phyloP scores from a whole-genome alignment of 331 rosid genomes.

The Dryas integrifolia region DNA sequence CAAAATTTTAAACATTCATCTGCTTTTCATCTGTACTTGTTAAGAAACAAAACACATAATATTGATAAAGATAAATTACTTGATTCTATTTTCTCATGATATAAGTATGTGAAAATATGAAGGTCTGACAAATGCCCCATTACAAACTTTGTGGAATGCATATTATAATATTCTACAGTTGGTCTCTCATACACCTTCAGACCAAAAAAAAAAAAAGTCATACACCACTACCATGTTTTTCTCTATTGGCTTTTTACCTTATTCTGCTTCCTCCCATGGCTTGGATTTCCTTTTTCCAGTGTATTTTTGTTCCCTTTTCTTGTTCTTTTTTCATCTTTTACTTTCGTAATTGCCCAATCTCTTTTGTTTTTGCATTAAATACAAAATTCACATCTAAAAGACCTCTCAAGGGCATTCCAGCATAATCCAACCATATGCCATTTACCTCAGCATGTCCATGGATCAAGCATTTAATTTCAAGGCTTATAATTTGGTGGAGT shows the following conservation, averaged over 20 bases:
- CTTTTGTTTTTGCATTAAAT: slow-evolving; percentile 16
- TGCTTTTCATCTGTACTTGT: not conserved
- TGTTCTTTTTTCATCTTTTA: slow-evolving; percentile 23
- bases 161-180: not conserved
- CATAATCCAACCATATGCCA: not conserved
- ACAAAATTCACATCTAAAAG: slow-evolving; percentile 25
- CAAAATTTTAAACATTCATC: not conserved
- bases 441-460: slow-evolving; percentile 15
- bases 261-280: slow-evolving; percentile 23
- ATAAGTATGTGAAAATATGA: not conserved
- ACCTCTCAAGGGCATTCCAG: slow-evolving; percentile 21
- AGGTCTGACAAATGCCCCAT: not conserved
- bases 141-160: slow-evolving; percentile 10
- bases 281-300: not conserved
- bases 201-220: not conserved
- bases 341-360: slow-evolving; percentile 5
- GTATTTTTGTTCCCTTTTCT: slow-evolving; percentile 2
- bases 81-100: not conserved
- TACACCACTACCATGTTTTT: slow-evolving; percentile 12
- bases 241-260: slow-evolving; percentile 14
- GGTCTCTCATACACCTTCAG: too few species aligned
- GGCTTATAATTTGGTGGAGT: slow-evolving; percentile 24
- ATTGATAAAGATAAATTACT: not conserved
- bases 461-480: slow-evolving; percentile 33
- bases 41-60: not conserved